These are phyloP conservation scores for Myxozyma neglecta DNA, from an alignment of 805 yeast genomes.

Conservation along the genomic window DNA sequence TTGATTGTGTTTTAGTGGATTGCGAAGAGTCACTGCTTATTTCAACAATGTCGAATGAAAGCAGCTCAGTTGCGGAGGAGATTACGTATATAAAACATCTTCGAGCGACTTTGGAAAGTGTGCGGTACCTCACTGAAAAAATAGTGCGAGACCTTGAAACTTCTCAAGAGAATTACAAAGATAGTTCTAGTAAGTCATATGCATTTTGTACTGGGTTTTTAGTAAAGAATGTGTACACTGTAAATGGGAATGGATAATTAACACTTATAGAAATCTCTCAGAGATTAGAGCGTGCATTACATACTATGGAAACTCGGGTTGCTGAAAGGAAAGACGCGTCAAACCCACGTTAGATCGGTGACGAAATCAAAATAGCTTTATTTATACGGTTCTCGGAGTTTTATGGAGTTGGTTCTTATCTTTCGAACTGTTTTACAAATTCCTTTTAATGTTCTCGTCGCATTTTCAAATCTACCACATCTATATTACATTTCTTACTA, in stretches of 20 bases:
- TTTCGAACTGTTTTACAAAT: no score
- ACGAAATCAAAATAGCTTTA: no score
- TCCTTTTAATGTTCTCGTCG: no score
- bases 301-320: not conserved
- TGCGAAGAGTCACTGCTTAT: not conserved
- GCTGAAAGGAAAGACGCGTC: no score
- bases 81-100: slow-evolving; percentile 15
- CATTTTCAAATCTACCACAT: not conserved
- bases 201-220: no score
- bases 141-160: slow-evolving; percentile 20
- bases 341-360: no score
- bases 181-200: slow-evolving; percentile 12
- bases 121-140: slow-evolving; percentile 17
- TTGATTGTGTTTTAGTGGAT: not conserved
- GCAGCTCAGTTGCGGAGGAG: slow-evolving; percentile 1
- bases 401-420: no score
- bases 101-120: slow-evolving; percentile 32
- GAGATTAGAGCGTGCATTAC: not conserved
- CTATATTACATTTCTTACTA: not conserved
- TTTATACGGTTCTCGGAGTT: no score
- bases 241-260: no score
- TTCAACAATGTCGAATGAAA: not conserved
- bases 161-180: slow-evolving; percentile 17
- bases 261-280: not conserved
- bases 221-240: no score